A percentile compares a stretch with the other conserved stretches of the same genome.
Evolutionary conservation across 805 yeast genomes (phyloP).

Genomic region (Monosporozyma aerobia): DNA sequence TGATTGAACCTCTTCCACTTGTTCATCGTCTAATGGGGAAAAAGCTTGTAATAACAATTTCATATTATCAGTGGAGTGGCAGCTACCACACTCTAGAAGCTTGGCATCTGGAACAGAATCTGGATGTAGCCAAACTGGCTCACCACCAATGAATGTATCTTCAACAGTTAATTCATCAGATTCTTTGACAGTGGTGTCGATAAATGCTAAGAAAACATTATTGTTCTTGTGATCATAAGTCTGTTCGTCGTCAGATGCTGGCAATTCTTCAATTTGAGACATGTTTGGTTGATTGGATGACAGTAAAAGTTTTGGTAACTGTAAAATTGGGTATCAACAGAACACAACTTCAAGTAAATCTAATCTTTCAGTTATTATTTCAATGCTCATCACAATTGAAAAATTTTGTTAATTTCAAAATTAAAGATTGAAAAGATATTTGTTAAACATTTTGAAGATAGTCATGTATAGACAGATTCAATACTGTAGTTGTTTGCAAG

Average conservation of each 20-base stretch:
- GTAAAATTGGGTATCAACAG: no score
- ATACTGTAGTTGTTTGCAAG: background rate
- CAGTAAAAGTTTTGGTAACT: no score
- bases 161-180: slow-evolving; percentile 39
- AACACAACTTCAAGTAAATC: no score
- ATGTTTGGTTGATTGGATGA: slow-evolving; percentile 6
- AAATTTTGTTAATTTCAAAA: background rate
- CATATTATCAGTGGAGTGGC: slow-evolving; percentile 43
- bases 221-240: slow-evolving; percentile 10
- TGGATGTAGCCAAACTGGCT: slow-evolving; percentile 60
- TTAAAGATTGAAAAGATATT: background rate
- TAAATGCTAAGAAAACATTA: slow-evolving; percentile 52
- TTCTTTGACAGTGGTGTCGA: slow-evolving; percentile 49
- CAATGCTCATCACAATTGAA: background rate
- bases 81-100: slow-evolving; percentile 53
- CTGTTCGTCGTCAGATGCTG: slow-evolving; percentile 17
- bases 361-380: background rate
- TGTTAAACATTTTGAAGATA: background rate
- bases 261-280: slow-evolving; percentile 2
- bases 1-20: slow-evolving; percentile 15
- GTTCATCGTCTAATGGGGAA: slow-evolving; percentile 54
- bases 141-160: slow-evolving; percentile 80
- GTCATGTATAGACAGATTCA: no score
- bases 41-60: slow-evolving; percentile 68
- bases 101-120: slow-evolving; percentile 47